Evolutionary conservation across 2,329 filamentous ascomycete genomes (phyloP).

Genomic region (Penicillium sp.): DNA sequence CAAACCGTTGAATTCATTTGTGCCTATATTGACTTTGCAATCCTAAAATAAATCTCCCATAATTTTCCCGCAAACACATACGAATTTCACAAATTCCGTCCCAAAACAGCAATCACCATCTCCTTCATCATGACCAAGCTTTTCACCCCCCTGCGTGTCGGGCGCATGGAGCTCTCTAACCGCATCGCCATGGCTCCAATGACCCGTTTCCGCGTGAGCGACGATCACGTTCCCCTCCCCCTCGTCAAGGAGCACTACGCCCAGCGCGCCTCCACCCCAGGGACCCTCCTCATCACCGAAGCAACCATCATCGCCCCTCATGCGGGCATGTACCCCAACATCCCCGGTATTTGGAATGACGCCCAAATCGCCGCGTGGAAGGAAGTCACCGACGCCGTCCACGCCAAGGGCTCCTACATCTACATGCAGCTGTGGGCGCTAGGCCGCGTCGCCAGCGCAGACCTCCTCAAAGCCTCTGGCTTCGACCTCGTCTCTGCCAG

Average conservation of each 20-base stretch:
- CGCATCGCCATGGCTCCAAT: conserved; percentile 62
- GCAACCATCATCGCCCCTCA: conserved; percentile 56
- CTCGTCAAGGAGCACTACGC: conserved; percentile 56
- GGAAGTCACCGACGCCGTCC: conserved; percentile 63
- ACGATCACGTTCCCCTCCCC: conserved; percentile 54
- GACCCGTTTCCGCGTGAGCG: conserved; percentile 57
- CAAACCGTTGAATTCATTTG: background rate
- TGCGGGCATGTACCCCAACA: conserved; percentile 54
- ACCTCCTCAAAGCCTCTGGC: conserved; percentile 27
- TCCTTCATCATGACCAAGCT: conserved; percentile 31
- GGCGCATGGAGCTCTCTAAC: conserved; percentile 46
- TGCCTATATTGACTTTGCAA: background rate
- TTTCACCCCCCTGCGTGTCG: conserved; percentile 48
- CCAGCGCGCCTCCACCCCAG: conserved; percentile 56
- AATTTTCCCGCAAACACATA: too few species aligned
- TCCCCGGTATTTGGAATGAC: conserved; percentile 61
- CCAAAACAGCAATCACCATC: background rate
- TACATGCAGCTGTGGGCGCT: conserved; percentile 66
- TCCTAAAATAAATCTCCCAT: background rate
- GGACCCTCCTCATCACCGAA: conserved; percentile 63
- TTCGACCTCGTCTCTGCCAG: conserved; percentile 30
- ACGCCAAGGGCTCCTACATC: conserved; percentile 64
- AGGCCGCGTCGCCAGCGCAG: conserved; percentile 57
- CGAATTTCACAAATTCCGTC: background rate
- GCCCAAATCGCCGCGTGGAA: conserved; percentile 65